These are phyloP conservation scores for Penicillium sp. DNA, from an alignment of 2,329 filamentous ascomycete species.

Conservation along the genomic window DNA sequence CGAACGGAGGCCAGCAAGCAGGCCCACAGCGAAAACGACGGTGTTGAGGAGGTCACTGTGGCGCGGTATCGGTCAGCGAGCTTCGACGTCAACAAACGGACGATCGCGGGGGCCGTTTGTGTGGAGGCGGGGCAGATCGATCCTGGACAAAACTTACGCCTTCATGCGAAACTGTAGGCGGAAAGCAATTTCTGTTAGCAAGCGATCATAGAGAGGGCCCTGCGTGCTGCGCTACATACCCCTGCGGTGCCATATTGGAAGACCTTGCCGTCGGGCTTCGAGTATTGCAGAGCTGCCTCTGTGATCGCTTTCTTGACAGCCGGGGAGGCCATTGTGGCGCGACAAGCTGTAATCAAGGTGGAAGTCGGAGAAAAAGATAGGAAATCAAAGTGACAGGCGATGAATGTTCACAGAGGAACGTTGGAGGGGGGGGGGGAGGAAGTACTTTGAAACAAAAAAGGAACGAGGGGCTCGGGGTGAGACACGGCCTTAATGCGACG, in stretches of 20 bases:
- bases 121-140: conserved; percentile 40
- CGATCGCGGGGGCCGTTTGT: conserved; percentile 35
- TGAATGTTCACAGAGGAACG: conserved; percentile 9
- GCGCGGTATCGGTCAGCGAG: conserved; percentile 39
- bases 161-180: conserved; percentile 68
- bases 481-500: conserved; percentile 36
- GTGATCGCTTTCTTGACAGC: conserved; percentile 53
- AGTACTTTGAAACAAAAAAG: conserved; percentile 31
- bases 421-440: conserved; percentile 15
- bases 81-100: conserved; percentile 37
- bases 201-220: conserved; percentile 4
- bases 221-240: conserved; percentile 52
- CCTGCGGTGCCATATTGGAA: conserved; percentile 68
- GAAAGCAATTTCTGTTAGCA: conserved; percentile 27
- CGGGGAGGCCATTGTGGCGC: conserved; percentile 51
- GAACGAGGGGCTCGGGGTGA: conserved; percentile 32
- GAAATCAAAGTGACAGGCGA: conserved; percentile 7
- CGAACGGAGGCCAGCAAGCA: conserved; percentile 86
- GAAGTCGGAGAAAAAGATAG: conserved; percentile 5
- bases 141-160: conserved; percentile 58
- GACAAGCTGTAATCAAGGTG: conserved; percentile 22
- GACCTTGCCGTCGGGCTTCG: conserved; percentile 56
- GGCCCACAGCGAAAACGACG: conserved; percentile 88
- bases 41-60: conserved; percentile 80
- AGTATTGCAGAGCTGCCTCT: conserved; percentile 56